Base-by-base conservation (phyloP, 2,329 filamentous ascomycete genomes). In the Fusarium sp. region DNA sequence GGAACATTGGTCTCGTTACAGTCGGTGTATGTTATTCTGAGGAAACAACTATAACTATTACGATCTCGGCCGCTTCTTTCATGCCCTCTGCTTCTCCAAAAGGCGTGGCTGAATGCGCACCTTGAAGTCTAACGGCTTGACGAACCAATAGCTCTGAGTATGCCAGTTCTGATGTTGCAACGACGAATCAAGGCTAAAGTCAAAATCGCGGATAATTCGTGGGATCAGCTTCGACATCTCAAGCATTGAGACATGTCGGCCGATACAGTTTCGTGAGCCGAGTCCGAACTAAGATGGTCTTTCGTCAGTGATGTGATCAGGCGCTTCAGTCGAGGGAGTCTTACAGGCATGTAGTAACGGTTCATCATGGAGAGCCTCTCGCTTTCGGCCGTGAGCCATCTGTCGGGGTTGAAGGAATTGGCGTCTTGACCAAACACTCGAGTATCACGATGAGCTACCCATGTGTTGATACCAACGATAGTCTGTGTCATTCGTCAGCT, bases 181-280 rank as follows among this genome's bases (percentile, higher is more conserved):
- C 2, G 52, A 67, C 24, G 24, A n/a, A 9, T 68, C 68, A 5
- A 75, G 54, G 0, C 38, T 36, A n/a, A 78, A 78, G 12, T 78
- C 52, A 32, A 78, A 78, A 4, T 78, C 76, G 14, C 73, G 68
- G 6, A 78, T 41, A 5, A 78, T 62, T 18, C 61, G 44, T 1
- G 76, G 76, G 2, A 78, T 64, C 5, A 78, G 68, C 22, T 78
- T 78, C 0, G 67, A 73, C 66, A 78, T 78, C n/a, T 78, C 76
- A 8, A 78, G 73, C 57, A 75, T 74, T 1, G 76, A 78, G 14
- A 78, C 66, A 6, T 78, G 75, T 0, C 74, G 74, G 0, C 76
- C 76, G 9, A 78, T 77, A 3, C 76, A 78, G 4, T 60, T 75
- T 22, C 76, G 65, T 24, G 76, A 78, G 0, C 76, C 76, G 0